Percentiles rank a stretch among this genome's conserved stretches.
These are phyloP conservation scores for Dendrothele bispora DNA, from an alignment of 768 basidiomycete genomes.

Conservation along the genomic window DNA sequence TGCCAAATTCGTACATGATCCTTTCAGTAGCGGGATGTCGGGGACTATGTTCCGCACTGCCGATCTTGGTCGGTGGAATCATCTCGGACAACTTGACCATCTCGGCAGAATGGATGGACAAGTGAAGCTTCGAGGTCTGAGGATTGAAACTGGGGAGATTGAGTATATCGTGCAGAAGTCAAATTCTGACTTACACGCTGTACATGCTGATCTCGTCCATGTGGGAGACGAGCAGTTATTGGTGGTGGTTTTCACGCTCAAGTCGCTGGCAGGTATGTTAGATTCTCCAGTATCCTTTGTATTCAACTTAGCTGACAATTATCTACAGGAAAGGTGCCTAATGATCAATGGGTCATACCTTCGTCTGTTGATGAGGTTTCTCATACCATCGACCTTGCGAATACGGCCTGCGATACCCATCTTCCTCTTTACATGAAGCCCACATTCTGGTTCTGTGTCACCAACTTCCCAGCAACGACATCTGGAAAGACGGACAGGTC, in stretches of 20 bases:
- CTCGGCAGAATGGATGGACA: constrained; percentile 32
- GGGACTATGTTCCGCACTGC: constrained; percentile 31
- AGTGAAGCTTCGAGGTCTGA: constrained; percentile 31
- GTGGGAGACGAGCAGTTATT: neutral
- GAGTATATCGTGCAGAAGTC: constrained; percentile 20
- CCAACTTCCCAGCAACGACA: neutral
- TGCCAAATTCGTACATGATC: constrained; percentile 25
- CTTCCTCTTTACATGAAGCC: neutral
- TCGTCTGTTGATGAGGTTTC: too few species aligned
- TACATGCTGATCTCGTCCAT: neutral
- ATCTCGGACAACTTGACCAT: constrained; percentile 28
- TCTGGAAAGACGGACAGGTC: neutral
- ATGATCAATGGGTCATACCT: too few species aligned
- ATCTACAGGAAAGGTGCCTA: too few species aligned
- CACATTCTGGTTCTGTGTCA: neutral
- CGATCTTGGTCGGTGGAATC: constrained; percentile 25
- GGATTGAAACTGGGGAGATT: constrained; percentile 32
- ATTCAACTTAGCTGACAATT: too few species aligned
- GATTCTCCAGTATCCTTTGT: too few species aligned
- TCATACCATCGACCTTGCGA: too few species aligned
- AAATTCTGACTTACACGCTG: neutral
- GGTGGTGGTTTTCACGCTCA: neutral
- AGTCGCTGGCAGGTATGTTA: too few species aligned
- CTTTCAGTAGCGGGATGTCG: constrained; percentile 20
- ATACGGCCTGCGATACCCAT: neutral